A percentile compares a stretch with the other conserved stretches of the same genome.
Conservation (phyloP, 129 eudicot genomes). For the Rutidosis leptorrhynchoides region DNA sequence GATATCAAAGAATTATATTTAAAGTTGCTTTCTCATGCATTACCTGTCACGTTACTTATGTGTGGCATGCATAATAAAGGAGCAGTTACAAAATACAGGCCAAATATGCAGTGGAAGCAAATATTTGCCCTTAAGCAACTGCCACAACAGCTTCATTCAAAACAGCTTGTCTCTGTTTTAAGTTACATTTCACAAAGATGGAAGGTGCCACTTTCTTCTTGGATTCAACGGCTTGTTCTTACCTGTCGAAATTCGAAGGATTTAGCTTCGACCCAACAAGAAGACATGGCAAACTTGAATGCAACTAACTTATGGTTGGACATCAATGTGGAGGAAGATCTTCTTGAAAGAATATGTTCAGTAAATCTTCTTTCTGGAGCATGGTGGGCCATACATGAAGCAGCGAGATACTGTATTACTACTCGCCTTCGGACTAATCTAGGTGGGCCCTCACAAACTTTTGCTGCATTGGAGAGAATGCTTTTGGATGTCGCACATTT, state of each 20-base stretch:
- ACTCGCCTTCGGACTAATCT: constrained; percentile 97
- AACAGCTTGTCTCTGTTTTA: constrained; percentile 88
- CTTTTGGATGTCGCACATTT: constrained; percentile 84
- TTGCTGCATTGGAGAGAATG: constrained; percentile 98
- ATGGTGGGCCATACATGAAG: constrained; percentile 99
- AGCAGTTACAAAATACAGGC: constrained; percentile 32
- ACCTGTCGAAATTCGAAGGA: constrained; percentile 60
- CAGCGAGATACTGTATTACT: constrained; percentile 90
- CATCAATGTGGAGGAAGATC: constrained; percentile 55
- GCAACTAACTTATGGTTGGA: constrained; percentile 57
- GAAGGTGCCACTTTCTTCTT: constrained; percentile 96
- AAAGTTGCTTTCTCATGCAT: constrained; percentile 60
- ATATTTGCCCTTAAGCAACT: constrained; percentile 82
- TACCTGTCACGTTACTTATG: constrained; percentile 59
- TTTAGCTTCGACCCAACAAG: constrained; percentile 43
- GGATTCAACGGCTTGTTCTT: constrained; percentile 84
- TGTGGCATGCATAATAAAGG: constrained; percentile 59
- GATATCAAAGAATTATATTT: constrained; percentile 59
- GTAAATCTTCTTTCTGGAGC: constrained; percentile 87
- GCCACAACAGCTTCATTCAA: constrained; percentile 88
- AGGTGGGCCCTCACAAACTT: constrained; percentile 99
- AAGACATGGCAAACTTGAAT: constrained; percentile 48
- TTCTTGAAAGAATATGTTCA: constrained; percentile 66
- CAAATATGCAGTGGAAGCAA: constrained; percentile 75
- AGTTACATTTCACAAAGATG: constrained; percentile 96